Evolutionary conservation across 208 protist genomes (phyloP), one percentile per base, ranked within the genome.

Genomic region (Plasmodiophora brassicae): DNA sequence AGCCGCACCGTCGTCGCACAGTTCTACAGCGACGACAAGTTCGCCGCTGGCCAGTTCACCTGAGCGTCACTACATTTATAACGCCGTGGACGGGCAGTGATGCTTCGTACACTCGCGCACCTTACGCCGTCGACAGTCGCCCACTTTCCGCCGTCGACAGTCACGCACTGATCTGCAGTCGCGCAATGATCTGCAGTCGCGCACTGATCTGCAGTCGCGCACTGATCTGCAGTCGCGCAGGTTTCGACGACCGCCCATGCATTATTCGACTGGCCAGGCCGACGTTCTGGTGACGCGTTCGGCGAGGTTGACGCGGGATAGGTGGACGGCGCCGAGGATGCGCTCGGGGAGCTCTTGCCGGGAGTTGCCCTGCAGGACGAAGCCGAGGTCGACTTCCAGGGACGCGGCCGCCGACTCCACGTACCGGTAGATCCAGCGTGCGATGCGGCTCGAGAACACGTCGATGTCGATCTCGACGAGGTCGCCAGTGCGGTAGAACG

Each of bases 1-100:
- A 38, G 28, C 35, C 14, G 88, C 10, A 89, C 71, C 45, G 85
- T 90, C 88, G 89, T 90, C 20, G 87, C 87, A 44, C 45, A 53
- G n/a, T 86, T 86, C 28, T 86, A 86, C n/a, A 78, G 65, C 41
- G 65, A 78, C 32, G 65, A 78, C 10, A 78, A 78, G 41, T 78
- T 78, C 65, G 32, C 32, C n/a, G 65, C 5, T 14, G 65, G 65
- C 5, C 14, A 38, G 65, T 32, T 78, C 65, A 57, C 20, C 25
- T 57, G 25, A 57, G 25, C 25, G 14, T 14, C 20, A 57, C 14
- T 57, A 57, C 25, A 57, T 57, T 25, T 57, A 28, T 57, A 57
- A 57, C n/a, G n/a, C n/a, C n/a, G n/a, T n/a, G n/a, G n/a, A n/a
- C n/a, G n/a, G n/a, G n/a, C n/a, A n/a, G n/a, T n/a, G n/a, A n/a